These are phyloP conservation scores for Nemania diffusa DNA, from an alignment of 2,329 filamentous ascomycete genomes.

Conservation along the genomic window DNA sequence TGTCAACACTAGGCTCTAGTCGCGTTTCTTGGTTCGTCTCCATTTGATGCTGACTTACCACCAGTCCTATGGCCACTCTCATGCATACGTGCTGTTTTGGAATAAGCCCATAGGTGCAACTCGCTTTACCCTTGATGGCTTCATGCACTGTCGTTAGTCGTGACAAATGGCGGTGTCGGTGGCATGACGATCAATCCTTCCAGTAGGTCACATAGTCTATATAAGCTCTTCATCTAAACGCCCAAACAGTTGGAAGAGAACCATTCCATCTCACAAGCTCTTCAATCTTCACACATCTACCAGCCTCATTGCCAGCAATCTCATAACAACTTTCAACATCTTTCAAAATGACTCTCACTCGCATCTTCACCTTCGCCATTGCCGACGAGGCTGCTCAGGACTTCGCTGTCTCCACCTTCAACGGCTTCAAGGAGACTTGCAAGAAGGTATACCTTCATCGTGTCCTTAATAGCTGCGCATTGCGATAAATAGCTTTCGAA, in stretches of 20 bases:
- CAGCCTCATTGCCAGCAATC: conserved; percentile 1
- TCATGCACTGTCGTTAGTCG: conserved; percentile 20
- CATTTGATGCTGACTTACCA: conserved; percentile 31
- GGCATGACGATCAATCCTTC: conserved; percentile 33
- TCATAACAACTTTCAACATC: background rate
- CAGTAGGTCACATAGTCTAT: conserved; percentile 24
- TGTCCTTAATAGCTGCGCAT: background rate
- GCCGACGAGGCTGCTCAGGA: conserved; percentile 32
- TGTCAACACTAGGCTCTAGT: conserved; percentile 27
- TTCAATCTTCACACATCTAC: conserved; percentile 18
- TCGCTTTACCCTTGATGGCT: conserved; percentile 16
- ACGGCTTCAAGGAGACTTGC: conserved; percentile 30
- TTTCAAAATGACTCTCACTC: conserved; percentile 36
- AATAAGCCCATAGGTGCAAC: conserved; percentile 30
- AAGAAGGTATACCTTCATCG: conserved; percentile 29
- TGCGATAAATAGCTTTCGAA: background rate
- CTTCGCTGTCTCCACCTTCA: conserved; percentile 31
- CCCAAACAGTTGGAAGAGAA: background rate
- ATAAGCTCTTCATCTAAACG: conserved; percentile 28
- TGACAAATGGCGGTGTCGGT: conserved; percentile 37
- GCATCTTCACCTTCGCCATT: conserved; percentile 34
- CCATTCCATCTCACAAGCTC: conserved; percentile 27
- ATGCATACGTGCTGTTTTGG: conserved; percentile 32
- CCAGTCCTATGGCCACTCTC: conserved; percentile 12
- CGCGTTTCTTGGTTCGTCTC: conserved; percentile 27